phyloP scores from a whole-genome alignment of 202 grass and related monocot species.

The Alloteropsis angusta region DNA sequence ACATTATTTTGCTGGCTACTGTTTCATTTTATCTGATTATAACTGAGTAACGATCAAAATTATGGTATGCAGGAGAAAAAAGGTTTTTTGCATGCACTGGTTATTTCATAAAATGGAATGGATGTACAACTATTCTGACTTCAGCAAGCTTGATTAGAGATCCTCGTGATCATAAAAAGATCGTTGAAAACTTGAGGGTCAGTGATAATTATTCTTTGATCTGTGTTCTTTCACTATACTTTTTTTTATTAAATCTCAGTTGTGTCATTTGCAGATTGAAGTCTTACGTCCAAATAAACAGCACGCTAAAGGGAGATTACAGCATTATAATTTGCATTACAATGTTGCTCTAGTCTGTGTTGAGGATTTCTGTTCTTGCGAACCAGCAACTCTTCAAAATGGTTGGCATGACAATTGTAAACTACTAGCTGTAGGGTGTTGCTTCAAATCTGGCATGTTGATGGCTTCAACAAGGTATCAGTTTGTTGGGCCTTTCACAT shows the following conservation, averaged over 20 bases:
- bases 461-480: background rate
- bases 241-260: background rate
- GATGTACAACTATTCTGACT: background rate
- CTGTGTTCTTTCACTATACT: background rate
- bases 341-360: background rate
- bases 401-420: background rate
- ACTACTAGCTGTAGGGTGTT: background rate
- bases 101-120: background rate
- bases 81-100: background rate
- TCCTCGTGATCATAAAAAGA: background rate
- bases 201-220: background rate
- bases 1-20: background rate
- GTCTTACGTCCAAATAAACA: background rate
- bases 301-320: background rate
- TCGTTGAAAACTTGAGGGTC: background rate
- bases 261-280: background rate
- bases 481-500: background rate
- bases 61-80: background rate
- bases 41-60: background rate
- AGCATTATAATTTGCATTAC: slow-evolving; percentile 7
- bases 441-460: background rate
- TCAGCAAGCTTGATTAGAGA: background rate
- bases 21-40: background rate
- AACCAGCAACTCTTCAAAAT: background rate
- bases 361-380: background rate